phyloP scores from a whole-genome alignment of 495 filamentous ascomycete species.

The Articulospora tetracladia region DNA sequence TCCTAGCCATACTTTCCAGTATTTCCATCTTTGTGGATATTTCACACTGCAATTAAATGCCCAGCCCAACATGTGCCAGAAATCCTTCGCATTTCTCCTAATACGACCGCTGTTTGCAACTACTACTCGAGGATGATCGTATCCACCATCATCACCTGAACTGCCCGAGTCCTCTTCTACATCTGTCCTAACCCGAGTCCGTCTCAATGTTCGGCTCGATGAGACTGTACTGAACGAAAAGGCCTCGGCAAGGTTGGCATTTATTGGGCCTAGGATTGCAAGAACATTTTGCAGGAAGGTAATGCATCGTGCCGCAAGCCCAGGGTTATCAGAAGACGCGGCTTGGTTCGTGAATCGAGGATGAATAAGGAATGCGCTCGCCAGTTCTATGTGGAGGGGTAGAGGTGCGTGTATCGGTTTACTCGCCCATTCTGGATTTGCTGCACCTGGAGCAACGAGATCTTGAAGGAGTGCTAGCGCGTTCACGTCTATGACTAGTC shows the following conservation, averaged over 20 bases:
- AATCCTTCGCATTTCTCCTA: slow-evolving; percentile 71
- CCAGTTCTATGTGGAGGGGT: slow-evolving; percentile 28
- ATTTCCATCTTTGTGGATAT: slow-evolving; percentile 68
- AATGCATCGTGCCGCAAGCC: slow-evolving; percentile 50
- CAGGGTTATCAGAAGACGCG: slow-evolving; percentile 43
- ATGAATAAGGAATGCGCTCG: slow-evolving; percentile 22
- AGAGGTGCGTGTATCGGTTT: slow-evolving; percentile 39
- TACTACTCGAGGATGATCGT: slow-evolving; percentile 41
- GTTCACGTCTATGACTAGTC: slow-evolving; percentile 50
- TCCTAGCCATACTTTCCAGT: slow-evolving; percentile 79
- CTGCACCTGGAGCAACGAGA: slow-evolving; percentile 54
- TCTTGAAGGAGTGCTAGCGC: slow-evolving; percentile 65
- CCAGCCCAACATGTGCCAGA: slow-evolving; percentile 91
- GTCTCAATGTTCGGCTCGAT: slow-evolving; percentile 27
- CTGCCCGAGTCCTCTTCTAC: slow-evolving; percentile 14
- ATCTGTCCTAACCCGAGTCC: slow-evolving; percentile 20
- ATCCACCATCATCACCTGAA: slow-evolving; percentile 28
- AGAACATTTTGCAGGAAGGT: slow-evolving; percentile 55
- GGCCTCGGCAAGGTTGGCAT: slow-evolving; percentile 44
- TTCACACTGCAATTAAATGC: slow-evolving; percentile 83
- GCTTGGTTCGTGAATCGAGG: slow-evolving; percentile 43
- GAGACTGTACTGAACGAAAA: slow-evolving; percentile 52
- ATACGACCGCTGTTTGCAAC: slow-evolving; percentile 63
- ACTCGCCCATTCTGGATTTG: slow-evolving; percentile 37
- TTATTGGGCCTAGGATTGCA: slow-evolving; percentile 45